Base-by-base conservation (phyloP, 441 rosid genomes). In the Eugenia klotzschiana region DNA sequence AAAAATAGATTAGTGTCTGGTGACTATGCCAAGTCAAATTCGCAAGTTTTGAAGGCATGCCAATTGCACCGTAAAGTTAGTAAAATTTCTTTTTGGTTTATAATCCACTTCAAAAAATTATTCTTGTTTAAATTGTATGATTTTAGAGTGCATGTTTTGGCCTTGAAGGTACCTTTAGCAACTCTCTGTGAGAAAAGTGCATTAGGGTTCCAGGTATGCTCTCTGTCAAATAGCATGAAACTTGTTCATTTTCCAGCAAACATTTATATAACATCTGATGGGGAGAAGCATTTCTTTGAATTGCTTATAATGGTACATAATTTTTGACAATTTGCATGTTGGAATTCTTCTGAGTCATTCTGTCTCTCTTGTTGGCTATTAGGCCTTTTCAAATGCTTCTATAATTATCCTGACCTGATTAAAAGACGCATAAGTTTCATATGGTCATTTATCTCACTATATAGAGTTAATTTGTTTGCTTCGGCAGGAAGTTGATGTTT, bases 21-120 rank as follows among this genome's bases (percentile, higher is more conserved):
- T 74, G 87, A 91, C 84, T 80, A 85, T n/a, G 79, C 79, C 50
- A 90, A 85, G 82, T 85, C 89, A 82, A 88, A 80, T 80, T 84
- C 86, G 55, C 82, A 82, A 77, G 73, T 64, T 72, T 92, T 89
- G 83, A 92, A 87, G 91, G 93, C 90, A 83, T 87, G 83, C 51
- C 91, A 92, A 41, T 85, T 91, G 86, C 90, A 91, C 81, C 88
- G 86, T 89, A 90, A 93, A 79, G 90, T 94, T 81, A 55, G 88
- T 91, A 60, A 55, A 79, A 50, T 13, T 81, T 80, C 6, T 69
- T 23, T 27, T 41, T 7, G 43, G 72, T 64, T 55, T 29, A 12
- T 52, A 37, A 56, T 12, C 77, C 56, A 46, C 80, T 72, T n/a
- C 6, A 4, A 15, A 16, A 49, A 41, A 26, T 23, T n/a, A 20